Conservation (phyloP, 176 grass and related monocot genomes). For the Neostapfia colusana region DNA sequence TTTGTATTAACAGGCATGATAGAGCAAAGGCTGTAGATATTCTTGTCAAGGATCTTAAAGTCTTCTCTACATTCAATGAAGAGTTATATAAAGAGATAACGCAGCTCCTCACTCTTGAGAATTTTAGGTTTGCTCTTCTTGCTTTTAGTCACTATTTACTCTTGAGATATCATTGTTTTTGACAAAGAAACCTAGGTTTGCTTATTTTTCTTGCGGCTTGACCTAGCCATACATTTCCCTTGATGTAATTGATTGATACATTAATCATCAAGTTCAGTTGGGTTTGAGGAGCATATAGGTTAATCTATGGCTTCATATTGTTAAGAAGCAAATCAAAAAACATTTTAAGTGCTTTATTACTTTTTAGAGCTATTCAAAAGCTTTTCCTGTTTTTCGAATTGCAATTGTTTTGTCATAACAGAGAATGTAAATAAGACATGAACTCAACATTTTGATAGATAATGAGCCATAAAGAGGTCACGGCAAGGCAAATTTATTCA, state of each 20-base stretch:
- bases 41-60: conserved; percentile 96
- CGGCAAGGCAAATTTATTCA: not conserved
- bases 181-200: not conserved
- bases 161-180: conserved; percentile 3
- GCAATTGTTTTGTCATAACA: not conserved
- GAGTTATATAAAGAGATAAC: conserved; percentile 99
- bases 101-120: conserved; percentile 93
- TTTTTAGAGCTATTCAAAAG: conserved; percentile 17
- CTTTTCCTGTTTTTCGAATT: not conserved
- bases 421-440: not conserved
- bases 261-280: not conserved
- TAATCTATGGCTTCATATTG: conserved; percentile 1
- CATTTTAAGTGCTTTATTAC: conserved; percentile 8
- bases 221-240: not conserved
- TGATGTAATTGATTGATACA: not conserved
- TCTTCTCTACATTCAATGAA: conserved; percentile 98
- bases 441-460: not conserved
- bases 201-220: conserved; percentile 14
- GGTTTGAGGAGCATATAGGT: conserved; percentile 1
- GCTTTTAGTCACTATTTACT: conserved; percentile 19
- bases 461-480: conserved; percentile 1
- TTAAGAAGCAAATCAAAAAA: not conserved
- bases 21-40: conserved; percentile 92
- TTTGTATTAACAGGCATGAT: conserved; percentile 68
- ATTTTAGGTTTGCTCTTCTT: conserved; percentile 67